Conservation (phyloP, 2,329 filamentous ascomycete species). For the Beauveria rudraprayagi region DNA sequence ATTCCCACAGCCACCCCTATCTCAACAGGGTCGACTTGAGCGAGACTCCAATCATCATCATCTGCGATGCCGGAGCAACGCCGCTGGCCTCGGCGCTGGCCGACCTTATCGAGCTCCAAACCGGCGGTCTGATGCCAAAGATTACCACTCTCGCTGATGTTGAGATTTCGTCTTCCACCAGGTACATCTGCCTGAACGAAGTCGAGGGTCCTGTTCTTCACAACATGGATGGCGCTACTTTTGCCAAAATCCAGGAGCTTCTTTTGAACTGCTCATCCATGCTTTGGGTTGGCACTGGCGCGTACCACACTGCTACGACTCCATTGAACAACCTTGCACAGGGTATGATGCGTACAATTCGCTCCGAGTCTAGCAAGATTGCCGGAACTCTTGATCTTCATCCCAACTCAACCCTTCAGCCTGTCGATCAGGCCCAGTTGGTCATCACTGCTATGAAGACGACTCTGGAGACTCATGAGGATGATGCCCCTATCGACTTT, state of each 20-base stretch:
- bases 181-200: slow-evolving; percentile 35
- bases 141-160: slow-evolving; percentile 16
- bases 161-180: slow-evolving; percentile 12
- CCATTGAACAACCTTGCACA: slow-evolving; percentile 36
- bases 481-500: slow-evolving; percentile 18
- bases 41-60: slow-evolving; percentile 17
- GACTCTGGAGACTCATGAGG: slow-evolving; percentile 15
- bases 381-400: slow-evolving; percentile 40
- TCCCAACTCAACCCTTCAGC: slow-evolving; percentile 23
- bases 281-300: slow-evolving; percentile 34
- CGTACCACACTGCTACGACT: slow-evolving; percentile 27
- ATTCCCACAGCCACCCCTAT: not conserved
- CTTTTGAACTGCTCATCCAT: slow-evolving; percentile 27
- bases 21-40: slow-evolving; percentile 9
- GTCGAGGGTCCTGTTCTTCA: slow-evolving; percentile 36
- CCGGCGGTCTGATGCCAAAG: slow-evolving; percentile 15
- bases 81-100: slow-evolving; percentile 16
- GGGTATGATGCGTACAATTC: slow-evolving; percentile 37
- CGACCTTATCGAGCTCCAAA: slow-evolving; percentile 17
- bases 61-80: slow-evolving; percentile 18
- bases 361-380: slow-evolving; percentile 37
- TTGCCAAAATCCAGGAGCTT: slow-evolving; percentile 28
- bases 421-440: slow-evolving; percentile 23
- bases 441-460: slow-evolving; percentile 22
- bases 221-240: slow-evolving; percentile 29